Percentiles rank a stretch among this genome's conserved stretches.
These are phyloP conservation scores for Lentinus tigrinus DNA, from an alignment of 768 basidiomycete genomes.

Conservation along the genomic window DNA sequence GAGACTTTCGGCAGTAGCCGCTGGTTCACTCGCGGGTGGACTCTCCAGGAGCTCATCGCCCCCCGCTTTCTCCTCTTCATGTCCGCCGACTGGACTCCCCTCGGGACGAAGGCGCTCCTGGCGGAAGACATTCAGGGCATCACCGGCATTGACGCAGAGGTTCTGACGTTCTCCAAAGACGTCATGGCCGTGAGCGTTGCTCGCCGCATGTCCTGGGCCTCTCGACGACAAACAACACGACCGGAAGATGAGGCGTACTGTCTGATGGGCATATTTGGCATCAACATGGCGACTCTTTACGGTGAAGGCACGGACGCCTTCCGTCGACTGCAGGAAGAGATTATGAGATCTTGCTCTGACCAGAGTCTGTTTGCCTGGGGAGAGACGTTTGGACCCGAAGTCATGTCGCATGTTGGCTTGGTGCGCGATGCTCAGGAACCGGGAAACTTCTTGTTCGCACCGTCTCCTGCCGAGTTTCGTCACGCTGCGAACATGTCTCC, in stretches of 20 bases:
- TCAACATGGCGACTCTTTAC: slow-evolving; percentile 7
- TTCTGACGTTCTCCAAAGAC: background rate
- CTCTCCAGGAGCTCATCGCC: slow-evolving; percentile 8
- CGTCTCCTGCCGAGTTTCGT: background rate
- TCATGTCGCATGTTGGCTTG: background rate
- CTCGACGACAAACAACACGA: background rate
- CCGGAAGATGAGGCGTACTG: slow-evolving; percentile 5
- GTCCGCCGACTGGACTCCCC: background rate
- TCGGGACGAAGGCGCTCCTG: background rate
- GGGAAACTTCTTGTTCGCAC: background rate
- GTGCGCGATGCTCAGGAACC: background rate
- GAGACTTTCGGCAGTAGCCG: background rate
- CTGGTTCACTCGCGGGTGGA: slow-evolving; percentile 10
- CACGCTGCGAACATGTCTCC: background rate
- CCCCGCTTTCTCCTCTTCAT: background rate
- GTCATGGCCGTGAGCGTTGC: background rate
- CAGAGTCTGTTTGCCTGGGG: slow-evolving; percentile 1
- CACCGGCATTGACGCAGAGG: background rate
- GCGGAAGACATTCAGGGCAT: background rate
- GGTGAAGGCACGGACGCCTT: slow-evolving; percentile 4
- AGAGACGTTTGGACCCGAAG: background rate
- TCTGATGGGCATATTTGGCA: slow-evolving; percentile 4
- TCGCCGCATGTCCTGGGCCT: slow-evolving; percentile 4
- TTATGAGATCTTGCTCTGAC: background rate
- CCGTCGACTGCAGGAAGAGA: slow-evolving; percentile 5